phyloP scores from a whole-genome alignment of 108 stramenopile species.

The Cyclotella distinguenda region DNA sequence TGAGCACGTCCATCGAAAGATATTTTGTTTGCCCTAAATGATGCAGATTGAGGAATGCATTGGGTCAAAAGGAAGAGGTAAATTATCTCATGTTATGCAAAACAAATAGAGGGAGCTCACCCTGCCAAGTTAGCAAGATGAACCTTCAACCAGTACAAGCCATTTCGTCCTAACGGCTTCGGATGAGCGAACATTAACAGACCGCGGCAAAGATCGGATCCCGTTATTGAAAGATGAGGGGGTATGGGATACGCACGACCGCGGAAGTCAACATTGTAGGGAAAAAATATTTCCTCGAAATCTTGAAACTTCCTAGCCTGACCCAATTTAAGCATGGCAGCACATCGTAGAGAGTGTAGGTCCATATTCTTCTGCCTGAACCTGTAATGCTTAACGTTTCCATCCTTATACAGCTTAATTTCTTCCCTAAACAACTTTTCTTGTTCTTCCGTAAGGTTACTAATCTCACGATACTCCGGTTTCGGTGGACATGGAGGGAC shows the following conservation, averaged over 20 bases:
- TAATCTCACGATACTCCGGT: conserved; percentile 43
- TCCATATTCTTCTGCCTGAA: conserved; percentile 78
- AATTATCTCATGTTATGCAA: neutral
- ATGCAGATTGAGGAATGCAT: neutral
- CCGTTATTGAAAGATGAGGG: conserved; percentile 96
- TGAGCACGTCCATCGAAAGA: conserved; percentile 93
- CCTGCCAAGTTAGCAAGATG: conserved; percentile 98
- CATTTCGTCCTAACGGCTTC: conserved; percentile 87
- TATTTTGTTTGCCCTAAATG: conserved; percentile 68
- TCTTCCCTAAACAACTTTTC: conserved; percentile 36
- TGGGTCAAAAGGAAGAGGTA: too few species aligned
- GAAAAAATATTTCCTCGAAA: conserved; percentile 92
- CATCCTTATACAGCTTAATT: conserved; percentile 56
- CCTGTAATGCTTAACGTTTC: conserved; percentile 52
- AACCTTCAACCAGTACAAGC: conserved; percentile 96
- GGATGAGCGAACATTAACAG: conserved; percentile 89
- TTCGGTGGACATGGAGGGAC: conserved; percentile 63
- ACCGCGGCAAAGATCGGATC: conserved; percentile 95
- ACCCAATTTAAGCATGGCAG: conserved; percentile 80
- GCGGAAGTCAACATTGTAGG: conserved; percentile 99
- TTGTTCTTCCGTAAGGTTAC: conserved; percentile 26
- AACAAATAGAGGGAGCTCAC: conserved; percentile 36
- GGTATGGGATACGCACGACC: conserved; percentile 98
- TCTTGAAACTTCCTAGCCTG: conserved; percentile 88
- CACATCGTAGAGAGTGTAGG: conserved; percentile 84